Evolutionary conservation across 2,329 filamentous ascomycete genomes (phyloP).

Genomic region (Microsporum canis): DNA sequence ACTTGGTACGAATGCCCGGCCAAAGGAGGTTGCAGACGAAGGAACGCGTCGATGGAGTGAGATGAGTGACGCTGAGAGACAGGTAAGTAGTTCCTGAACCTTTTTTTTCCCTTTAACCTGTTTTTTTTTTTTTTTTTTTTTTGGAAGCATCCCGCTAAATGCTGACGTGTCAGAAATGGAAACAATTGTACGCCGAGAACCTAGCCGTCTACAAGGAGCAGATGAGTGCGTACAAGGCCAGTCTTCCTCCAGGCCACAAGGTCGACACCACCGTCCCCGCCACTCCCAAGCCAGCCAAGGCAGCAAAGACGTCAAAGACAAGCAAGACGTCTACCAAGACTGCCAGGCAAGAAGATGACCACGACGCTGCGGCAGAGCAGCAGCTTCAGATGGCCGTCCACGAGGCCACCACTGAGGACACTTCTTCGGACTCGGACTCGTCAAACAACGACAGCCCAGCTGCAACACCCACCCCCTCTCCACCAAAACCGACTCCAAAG

Average conservation of each 20-base stretch:
- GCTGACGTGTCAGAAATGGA: constrained; percentile 36
- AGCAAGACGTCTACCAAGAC: not conserved
- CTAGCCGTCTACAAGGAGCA: constrained; percentile 47
- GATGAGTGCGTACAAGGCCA: constrained; percentile 46
- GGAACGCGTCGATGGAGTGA: constrained; percentile 75
- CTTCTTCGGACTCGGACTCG: constrained; percentile 24
- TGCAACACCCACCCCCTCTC: constrained; percentile 24
- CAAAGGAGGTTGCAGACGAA: constrained; percentile 79
- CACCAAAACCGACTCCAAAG: constrained; percentile 33
- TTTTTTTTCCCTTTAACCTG: not conserved
- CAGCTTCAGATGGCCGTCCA: constrained; percentile 34
- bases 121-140: not conserved
- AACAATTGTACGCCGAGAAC: constrained; percentile 47
- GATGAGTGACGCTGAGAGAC: constrained; percentile 63
- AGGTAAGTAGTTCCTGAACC: constrained; percentile 34
- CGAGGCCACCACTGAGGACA: constrained; percentile 27
- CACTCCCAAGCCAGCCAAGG: not conserved
- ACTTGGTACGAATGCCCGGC: constrained; percentile 61
- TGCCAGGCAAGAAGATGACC: constrained; percentile 25
- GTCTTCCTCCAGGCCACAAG: constrained; percentile 21
- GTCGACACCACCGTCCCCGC: not conserved
- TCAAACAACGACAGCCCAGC: constrained; percentile 24
- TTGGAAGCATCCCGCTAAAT: constrained; percentile 1
- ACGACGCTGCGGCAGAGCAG: constrained; percentile 22
- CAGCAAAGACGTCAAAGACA: not conserved